Conservation (phyloP, 768 basidiomycete genomes). For the Holtermannia corniformis region DNA sequence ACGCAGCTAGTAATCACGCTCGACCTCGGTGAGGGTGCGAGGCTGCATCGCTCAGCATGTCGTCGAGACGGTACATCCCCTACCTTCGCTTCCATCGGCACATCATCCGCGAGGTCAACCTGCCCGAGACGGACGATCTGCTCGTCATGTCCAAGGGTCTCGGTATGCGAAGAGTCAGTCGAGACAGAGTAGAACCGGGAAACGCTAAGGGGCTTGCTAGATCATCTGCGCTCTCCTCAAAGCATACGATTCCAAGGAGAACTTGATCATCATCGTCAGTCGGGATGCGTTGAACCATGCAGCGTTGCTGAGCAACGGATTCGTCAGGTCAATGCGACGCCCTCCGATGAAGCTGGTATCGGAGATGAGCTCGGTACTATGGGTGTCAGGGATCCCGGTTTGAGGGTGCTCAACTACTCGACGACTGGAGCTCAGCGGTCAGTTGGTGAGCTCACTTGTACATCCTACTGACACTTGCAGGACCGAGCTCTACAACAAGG, state of each 20-base stretch:
- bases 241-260: constrained; percentile 79
- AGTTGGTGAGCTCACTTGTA: constrained; percentile 14
- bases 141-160: constrained; percentile 77
- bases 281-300: constrained; percentile 38
- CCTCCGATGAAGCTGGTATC: constrained; percentile 81
- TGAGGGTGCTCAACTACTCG: constrained; percentile 75
- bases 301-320: constrained; percentile 1
- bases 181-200: background rate
- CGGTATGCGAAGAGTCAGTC: constrained; percentile 54
- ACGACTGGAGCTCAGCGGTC: constrained; percentile 69
- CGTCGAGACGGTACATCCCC: constrained; percentile 33
- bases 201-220: constrained; percentile 18
- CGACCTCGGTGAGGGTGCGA: too few relatives aligned
- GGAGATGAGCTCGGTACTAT: constrained; percentile 86
- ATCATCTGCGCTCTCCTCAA: constrained; percentile 79
- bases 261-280: constrained; percentile 78
- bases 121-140: constrained; percentile 44
- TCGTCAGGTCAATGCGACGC: constrained; percentile 42
- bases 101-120: constrained; percentile 41
- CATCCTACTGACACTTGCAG: constrained; percentile 43
- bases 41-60: background rate
- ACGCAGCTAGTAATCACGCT: too few relatives aligned
- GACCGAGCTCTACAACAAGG: constrained; percentile 73
- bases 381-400: constrained; percentile 77
- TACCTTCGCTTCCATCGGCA: constrained; percentile 41